phyloP scores from a whole-genome alignment of 2,329 filamentous ascomycete species.

The Colletotrichum sp. region DNA sequence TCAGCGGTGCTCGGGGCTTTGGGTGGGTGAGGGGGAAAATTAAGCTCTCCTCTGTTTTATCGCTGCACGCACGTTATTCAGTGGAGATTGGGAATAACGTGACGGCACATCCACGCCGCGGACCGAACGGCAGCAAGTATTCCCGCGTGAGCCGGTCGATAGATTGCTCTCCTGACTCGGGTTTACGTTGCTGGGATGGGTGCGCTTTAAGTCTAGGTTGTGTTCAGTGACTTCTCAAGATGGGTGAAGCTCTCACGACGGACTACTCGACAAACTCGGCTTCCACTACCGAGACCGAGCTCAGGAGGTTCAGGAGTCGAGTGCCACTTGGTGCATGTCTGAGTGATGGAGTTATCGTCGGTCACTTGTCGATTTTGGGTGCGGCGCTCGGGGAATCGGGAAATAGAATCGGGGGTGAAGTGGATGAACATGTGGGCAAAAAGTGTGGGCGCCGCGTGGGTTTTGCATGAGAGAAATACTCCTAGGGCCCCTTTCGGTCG shows the following conservation, averaged over 20 bases:
- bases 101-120: background rate
- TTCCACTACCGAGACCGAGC: background rate
- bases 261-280: background rate
- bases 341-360: background rate
- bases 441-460: background rate
- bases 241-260: background rate
- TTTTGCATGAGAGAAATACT: background rate
- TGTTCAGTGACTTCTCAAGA: background rate
- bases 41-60: background rate
- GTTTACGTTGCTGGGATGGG: background rate
- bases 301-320: background rate
- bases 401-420: background rate
- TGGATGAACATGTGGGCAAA: background rate
- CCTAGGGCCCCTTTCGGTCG: background rate
- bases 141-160: background rate
- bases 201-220: background rate
- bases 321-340: background rate
- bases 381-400: background rate
- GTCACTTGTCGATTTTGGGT: background rate
- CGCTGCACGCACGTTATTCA: background rate
- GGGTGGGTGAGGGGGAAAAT: background rate
- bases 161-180: background rate
- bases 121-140: background rate
- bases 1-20: background rate
- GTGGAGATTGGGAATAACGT: slow-evolving; percentile 1